These are phyloP conservation scores for Prototheca wickerhamii DNA, from an alignment of 163 green algal genomes.

Conservation along the genomic window DNA sequence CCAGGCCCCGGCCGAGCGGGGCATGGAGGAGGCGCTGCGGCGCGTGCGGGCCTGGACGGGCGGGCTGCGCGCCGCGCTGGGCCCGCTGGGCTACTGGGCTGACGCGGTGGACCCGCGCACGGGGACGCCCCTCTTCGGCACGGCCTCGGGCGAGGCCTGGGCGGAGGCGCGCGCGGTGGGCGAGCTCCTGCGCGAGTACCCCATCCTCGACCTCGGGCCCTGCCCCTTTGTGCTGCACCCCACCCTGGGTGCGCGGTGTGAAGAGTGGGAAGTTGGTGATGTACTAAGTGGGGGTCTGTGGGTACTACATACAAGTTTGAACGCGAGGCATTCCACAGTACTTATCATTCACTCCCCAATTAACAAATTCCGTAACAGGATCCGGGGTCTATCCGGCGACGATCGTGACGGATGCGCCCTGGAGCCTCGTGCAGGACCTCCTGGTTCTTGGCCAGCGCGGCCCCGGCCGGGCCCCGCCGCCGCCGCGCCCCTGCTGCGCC, in stretches of 20 bases:
- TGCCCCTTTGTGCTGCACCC: conserved; percentile 34
- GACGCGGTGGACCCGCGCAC: conserved; percentile 27
- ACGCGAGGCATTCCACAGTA: background rate
- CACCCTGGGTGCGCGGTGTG: background rate
- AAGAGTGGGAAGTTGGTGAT: background rate
- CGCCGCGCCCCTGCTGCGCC: conserved; percentile 37
- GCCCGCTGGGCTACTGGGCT: conserved; percentile 13
- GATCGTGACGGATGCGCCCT: conserved; percentile 28
- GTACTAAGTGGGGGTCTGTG: background rate
- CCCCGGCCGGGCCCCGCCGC: too few species aligned
- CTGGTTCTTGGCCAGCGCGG: background rate
- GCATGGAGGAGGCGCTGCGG: conserved; percentile 36
- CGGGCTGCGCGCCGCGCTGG: conserved; percentile 11
- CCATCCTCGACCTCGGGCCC: conserved; percentile 6
- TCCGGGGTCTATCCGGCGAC: conserved; percentile 28
- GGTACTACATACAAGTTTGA: background rate
- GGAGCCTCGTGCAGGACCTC: conserved; percentile 3
- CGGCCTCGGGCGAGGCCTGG: conserved; percentile 25
- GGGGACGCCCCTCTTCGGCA: conserved; percentile 12
- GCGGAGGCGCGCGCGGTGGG: conserved; percentile 16
- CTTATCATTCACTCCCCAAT: background rate
- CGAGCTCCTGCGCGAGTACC: conserved; percentile 29
- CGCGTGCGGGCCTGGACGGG: conserved; percentile 25
- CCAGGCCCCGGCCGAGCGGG: background rate
- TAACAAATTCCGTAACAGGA: conserved; percentile 9